Percentiles rank a stretch among this genome's conserved stretches.
Conservation (phyloP, 176 grass and related monocot genomes). For the Cocos nucifera region DNA sequence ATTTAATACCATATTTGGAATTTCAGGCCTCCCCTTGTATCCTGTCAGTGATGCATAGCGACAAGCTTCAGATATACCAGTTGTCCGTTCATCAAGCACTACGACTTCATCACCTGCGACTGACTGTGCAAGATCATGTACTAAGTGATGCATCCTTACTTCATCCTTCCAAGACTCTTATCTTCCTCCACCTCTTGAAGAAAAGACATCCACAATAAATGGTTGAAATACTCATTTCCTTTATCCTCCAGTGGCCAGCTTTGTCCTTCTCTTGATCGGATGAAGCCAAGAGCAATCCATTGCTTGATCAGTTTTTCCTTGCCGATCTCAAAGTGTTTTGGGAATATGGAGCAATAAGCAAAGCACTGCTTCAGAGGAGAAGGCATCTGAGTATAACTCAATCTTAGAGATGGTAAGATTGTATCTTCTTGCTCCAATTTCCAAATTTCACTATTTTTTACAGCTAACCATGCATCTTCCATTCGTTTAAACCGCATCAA, state of each 20-base stretch:
- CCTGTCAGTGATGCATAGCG: constrained; percentile 25
- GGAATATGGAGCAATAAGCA: constrained; percentile 53
- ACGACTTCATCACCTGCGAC: constrained; percentile 47
- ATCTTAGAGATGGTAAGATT: constrained; percentile 44
- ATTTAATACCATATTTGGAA: constrained; percentile 1
- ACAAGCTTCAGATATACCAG: constrained; percentile 7
- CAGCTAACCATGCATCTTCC: constrained; percentile 31
- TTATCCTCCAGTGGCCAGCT: constrained; percentile 17
- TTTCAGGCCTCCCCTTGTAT: constrained; percentile 7
- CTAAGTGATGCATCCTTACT: constrained; percentile 57
- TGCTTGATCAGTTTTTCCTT: constrained; percentile 48
- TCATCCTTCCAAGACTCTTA: constrained; percentile 7
- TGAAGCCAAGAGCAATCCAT: constrained; percentile 56
- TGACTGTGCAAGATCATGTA: constrained; percentile 54
- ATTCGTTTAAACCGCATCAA: constrained; percentile 1
- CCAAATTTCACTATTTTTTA: constrained; percentile 46
- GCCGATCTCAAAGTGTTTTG: constrained; percentile 35
- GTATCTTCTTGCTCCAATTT: constrained; percentile 24
- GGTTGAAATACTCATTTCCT: constrained; percentile 40
- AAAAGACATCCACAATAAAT: constrained; percentile 51
- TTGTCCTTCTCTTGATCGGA: constrained; percentile 16
- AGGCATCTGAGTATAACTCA: constrained; percentile 46
- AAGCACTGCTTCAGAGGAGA: constrained; percentile 53
- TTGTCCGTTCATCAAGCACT: constrained; percentile 11
- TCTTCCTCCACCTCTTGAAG: constrained; percentile 37